Conservation (phyloP, 1,139 yeast species). For the Komagataea norvegica region DNA sequence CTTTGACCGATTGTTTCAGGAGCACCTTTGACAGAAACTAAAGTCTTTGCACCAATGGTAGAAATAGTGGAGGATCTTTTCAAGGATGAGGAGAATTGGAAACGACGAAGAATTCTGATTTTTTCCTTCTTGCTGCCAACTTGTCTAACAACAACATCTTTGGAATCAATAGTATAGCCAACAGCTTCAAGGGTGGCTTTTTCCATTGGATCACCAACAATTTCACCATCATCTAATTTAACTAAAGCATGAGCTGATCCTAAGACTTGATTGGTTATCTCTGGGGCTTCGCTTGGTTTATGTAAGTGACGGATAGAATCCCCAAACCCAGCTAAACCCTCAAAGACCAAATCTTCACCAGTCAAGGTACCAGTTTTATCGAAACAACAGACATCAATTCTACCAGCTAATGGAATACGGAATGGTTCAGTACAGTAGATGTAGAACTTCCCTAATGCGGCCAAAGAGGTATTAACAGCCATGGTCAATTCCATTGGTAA, state of each 20-base stretch:
- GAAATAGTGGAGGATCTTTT: slow-evolving; percentile 94
- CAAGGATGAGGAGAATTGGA: slow-evolving; percentile 93
- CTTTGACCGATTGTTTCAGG: slow-evolving; percentile 93
- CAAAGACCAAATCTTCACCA: slow-evolving; percentile 93
- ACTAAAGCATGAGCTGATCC: slow-evolving; percentile 98
- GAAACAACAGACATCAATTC: slow-evolving; percentile 97
- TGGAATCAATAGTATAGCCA: slow-evolving; percentile 76
- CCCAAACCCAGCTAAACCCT: slow-evolving; percentile 88
- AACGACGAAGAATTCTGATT: slow-evolving; percentile 79
- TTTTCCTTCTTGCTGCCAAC: slow-evolving; percentile 41
- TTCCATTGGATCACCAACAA: slow-evolving; percentile 99
- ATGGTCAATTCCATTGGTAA: slow-evolving; percentile 98
- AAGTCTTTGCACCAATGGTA: slow-evolving; percentile 50
- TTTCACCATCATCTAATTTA: slow-evolving; percentile 88
- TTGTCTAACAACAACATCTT: slow-evolving; percentile 58
- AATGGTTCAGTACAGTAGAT: slow-evolving; percentile 98
- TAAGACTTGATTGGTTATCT: slow-evolving; percentile 64
- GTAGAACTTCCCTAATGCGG: slow-evolving; percentile 80
- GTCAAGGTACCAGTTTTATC: slow-evolving; percentile 98
- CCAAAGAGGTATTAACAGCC: slow-evolving; percentile 92
- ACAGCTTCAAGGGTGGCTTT: slow-evolving; percentile 89
- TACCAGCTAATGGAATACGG: slow-evolving; percentile 96
- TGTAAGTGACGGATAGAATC: slow-evolving; percentile 49
- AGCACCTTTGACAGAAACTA: slow-evolving; percentile 96
- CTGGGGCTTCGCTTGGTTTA: slow-evolving; percentile 57